Base-by-base conservation (phyloP, 1,284 basidiomycete genomes). In the Rhizoctonia solani region DNA sequence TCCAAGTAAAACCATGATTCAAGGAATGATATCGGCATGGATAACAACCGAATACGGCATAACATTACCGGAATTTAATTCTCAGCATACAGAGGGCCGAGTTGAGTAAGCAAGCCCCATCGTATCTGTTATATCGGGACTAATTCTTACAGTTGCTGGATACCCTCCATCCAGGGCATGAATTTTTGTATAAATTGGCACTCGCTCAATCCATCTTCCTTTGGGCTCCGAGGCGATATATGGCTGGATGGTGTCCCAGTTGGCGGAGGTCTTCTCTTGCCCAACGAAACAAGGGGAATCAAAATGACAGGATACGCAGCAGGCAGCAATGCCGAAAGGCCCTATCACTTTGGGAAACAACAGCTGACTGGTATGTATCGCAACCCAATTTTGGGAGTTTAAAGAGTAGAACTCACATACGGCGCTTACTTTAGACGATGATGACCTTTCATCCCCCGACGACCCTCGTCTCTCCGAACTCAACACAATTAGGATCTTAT, bases 121-220 rank as follows among this genome's bases (percentile, higher is more conserved):
- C 23, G 23, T 19, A 50, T 61, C 39, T 34, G 44, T 21, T 49
- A 49, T 39, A 39, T 16, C 9, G 25, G 23, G 46, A 49, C 58
- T 25, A 27, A 19, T 32, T 11, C 32, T 25, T 29, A 14, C 21
- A 63, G 59, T 16, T 63, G 59, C 37, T 63, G 59, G 59, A 63
- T 63, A 52, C 59, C 59, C n/a, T 63, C 59, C 9, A 53, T 63
- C 30, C 59, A 63, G 25, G 59, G 59, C 32, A 30, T 49, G 9
- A 63, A 63, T 25, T 63, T 63, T 19, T 63, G 59, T 39, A 63
- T 63, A 63, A 63, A 63, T 27, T 63, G 59, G 59, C 59, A 63
- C 44, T 52, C 59, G 13, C 21, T 63, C 11, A 63, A 63, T 30
- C 59, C 59, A 32, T 63, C 59, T 47, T 25, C 59, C 2, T 63